Evolutionary conservation across 768 basidiomycete genomes (phyloP).

Genomic region (Rubroboletus satanas): DNA sequence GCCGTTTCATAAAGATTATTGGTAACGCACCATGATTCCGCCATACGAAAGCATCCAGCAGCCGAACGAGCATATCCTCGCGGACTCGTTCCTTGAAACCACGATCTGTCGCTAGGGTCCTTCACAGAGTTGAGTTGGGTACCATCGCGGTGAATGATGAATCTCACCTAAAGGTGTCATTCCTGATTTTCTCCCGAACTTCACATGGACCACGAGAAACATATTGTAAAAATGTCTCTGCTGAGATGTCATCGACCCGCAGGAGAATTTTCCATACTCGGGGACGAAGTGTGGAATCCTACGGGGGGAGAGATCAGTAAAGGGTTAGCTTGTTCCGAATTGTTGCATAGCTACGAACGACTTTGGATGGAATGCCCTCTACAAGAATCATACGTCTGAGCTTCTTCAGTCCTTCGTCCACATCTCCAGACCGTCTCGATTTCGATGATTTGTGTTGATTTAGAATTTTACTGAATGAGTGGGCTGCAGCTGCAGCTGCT

Average conservation of each 20-base stretch:
- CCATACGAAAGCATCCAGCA: slow-evolving; percentile 99
- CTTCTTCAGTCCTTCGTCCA: slow-evolving; percentile 84
- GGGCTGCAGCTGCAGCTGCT: slow-evolving; percentile 44
- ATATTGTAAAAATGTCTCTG: slow-evolving; percentile 71
- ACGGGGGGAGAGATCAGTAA: slow-evolving; percentile 1
- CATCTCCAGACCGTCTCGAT: slow-evolving; percentile 56
- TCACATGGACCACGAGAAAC: slow-evolving; percentile 82
- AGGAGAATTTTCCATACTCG: slow-evolving; percentile 94
- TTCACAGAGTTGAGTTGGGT: slow-evolving; percentile 1
- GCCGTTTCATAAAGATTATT: background rate
- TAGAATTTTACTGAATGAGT: slow-evolving; percentile 79
- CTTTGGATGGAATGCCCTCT: slow-evolving; percentile 80
- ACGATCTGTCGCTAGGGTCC: slow-evolving; percentile 92
- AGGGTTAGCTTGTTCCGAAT: background rate
- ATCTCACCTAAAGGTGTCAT: slow-evolving; percentile 90
- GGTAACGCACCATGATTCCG: slow-evolving; percentile 67
- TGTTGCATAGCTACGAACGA: slow-evolving; percentile 44
- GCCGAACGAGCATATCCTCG: slow-evolving; percentile 93
- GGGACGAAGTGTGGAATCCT: slow-evolving; percentile 85
- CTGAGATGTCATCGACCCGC: slow-evolving; percentile 73
- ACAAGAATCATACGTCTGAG: slow-evolving; percentile 83
- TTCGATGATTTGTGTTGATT: slow-evolving; percentile 68
- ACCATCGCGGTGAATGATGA: background rate
- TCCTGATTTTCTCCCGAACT: slow-evolving; percentile 88
- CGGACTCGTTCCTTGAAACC: slow-evolving; percentile 97